Percentiles rank a stretch among this genome's conserved stretches.
These are phyloP conservation scores for Penicillium sp. DNA, from an alignment of 2,329 filamentous ascomycete species.

Conservation along the genomic window DNA sequence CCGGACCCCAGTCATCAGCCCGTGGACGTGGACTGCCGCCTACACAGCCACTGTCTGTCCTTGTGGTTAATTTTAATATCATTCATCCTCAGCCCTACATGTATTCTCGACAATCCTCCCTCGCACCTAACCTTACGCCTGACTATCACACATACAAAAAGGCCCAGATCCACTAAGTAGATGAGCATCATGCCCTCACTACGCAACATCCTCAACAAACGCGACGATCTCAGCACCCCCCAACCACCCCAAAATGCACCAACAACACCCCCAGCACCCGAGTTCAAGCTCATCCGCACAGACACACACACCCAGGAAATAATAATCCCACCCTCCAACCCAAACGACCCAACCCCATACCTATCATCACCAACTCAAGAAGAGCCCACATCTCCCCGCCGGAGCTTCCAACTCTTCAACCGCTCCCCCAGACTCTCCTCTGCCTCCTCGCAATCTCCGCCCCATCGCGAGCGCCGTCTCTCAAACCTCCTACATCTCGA, in stretches of 20 bases:
- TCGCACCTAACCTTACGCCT: neutral
- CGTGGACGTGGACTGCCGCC: neutral
- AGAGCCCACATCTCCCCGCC: constrained; percentile 33
- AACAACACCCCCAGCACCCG: constrained; percentile 50
- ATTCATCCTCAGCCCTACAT: neutral
- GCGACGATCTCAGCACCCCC: constrained; percentile 51
- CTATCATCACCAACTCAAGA: constrained; percentile 7
- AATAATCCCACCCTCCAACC: constrained; percentile 66
- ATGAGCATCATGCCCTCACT: constrained; percentile 53
- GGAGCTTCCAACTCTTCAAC: constrained; percentile 38
- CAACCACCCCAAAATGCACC: constrained; percentile 47
- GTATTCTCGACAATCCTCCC: neutral
- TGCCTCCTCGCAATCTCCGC: constrained; percentile 28
- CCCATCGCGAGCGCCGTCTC: constrained; percentile 34
- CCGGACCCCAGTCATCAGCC: constrained; percentile 4
- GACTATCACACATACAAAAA: neutral
- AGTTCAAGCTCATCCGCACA: constrained; percentile 80
- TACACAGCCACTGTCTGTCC: neutral
- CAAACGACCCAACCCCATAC: constrained; percentile 33
- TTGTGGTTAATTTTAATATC: neutral
- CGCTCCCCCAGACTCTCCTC: constrained; percentile 30
- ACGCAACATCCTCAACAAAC: constrained; percentile 63
- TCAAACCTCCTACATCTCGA: constrained; percentile 38
- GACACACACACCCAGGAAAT: constrained; percentile 79
- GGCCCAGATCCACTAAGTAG: neutral